Percentiles rank a stretch among this genome's conserved stretches.
phyloP scores from a whole-genome alignment of 352 stramenopile species.

The Pythium biforme region DNA sequence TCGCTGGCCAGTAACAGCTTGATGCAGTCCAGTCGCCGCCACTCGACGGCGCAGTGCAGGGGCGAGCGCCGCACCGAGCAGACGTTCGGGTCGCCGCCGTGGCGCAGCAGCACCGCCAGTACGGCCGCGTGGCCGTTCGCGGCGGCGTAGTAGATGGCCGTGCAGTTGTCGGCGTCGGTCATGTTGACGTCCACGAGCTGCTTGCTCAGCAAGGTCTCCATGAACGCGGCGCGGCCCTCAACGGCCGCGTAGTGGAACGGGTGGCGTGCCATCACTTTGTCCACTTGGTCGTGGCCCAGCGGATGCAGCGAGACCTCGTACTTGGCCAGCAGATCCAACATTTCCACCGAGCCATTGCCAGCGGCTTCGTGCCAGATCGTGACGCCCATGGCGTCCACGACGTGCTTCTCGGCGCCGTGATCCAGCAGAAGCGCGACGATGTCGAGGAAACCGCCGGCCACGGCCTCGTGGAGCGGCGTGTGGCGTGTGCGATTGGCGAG shows the following conservation, averaged over 20 bases:
- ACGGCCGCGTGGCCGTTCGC: constrained; percentile 63
- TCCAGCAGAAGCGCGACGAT: constrained; percentile 53
- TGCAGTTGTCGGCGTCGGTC: constrained; percentile 58
- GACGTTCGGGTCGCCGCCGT: constrained; percentile 52
- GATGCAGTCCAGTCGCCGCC: constrained; percentile 65
- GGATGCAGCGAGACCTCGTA: constrained; percentile 49
- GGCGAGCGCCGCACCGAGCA: constrained; percentile 61
- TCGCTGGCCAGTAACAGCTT: constrained; percentile 46
- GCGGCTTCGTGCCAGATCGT: constrained; percentile 81
- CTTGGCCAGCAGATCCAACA: constrained; percentile 59
- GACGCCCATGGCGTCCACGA: constrained; percentile 75
- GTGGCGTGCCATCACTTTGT: constrained; percentile 79
- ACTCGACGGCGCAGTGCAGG: constrained; percentile 75
- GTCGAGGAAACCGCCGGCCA: constrained; percentile 47
- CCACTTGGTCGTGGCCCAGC: constrained; percentile 42
- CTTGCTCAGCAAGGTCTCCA: constrained; percentile 47
- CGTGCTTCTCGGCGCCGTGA: constrained; percentile 60
- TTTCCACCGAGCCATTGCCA: constrained; percentile 50
- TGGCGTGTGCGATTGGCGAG: constrained; percentile 61
- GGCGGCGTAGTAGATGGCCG: constrained; percentile 71
- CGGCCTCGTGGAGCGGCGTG: constrained; percentile 62
- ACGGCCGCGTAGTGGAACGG: constrained; percentile 82
- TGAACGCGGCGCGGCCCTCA: constrained; percentile 59
- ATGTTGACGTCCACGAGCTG: constrained; percentile 70
- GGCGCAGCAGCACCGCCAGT: constrained; percentile 44